Base-by-base conservation (phyloP, 2,329 filamentous ascomycete genomes). In the Leptographium procerum region DNA sequence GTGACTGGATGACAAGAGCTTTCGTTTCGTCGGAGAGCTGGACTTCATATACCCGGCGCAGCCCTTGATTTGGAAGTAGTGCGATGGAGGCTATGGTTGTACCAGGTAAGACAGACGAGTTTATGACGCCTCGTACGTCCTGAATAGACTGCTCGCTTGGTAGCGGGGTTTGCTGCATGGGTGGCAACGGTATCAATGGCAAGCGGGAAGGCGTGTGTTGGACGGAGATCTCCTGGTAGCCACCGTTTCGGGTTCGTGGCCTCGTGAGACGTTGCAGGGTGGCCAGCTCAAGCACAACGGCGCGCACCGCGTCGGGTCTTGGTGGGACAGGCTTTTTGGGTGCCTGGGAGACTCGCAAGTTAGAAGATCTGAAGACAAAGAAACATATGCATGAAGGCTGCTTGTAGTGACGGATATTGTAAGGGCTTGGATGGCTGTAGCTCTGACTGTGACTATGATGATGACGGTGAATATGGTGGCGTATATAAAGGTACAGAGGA, bases 1-100 rank as follows among this genome's bases (percentile, higher is more conserved):
- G 75, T n/a, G 76, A 67, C 4, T 78, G 64, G 40, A 73, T 71
- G 47, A 81, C 69, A 31, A 75, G 60, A 28, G 80, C 64, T 11
- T 64, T 67, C 19, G 70, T 70, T 9, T 70, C 71, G 57, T 77
- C 71, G n/a, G 72, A 73, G 50, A 75, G 66, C 36, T 67, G 69
- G 57, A 78, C 69, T 61, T 70, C 69, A 66, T 76, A 80, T 55
- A 72, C 67, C 57, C 72, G 70, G 59, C 76, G 72, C 10, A 72
- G 69, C 13, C 71, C 68, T 29, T 52, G 36, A 31, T 59, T 48
- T 13, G 70, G 69, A 29, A 75, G 63, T 19, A 66, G 63, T 33
- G 67, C 66, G 53, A 75, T 62, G 31, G 67, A 66, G 31, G 69
- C 64, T 57, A 77, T 64, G 28, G 64, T 66, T 40, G 67, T 62